phyloP scores from a whole-genome alignment of 352 stramenopile genomes.

The Plasmopara muralis region DNA sequence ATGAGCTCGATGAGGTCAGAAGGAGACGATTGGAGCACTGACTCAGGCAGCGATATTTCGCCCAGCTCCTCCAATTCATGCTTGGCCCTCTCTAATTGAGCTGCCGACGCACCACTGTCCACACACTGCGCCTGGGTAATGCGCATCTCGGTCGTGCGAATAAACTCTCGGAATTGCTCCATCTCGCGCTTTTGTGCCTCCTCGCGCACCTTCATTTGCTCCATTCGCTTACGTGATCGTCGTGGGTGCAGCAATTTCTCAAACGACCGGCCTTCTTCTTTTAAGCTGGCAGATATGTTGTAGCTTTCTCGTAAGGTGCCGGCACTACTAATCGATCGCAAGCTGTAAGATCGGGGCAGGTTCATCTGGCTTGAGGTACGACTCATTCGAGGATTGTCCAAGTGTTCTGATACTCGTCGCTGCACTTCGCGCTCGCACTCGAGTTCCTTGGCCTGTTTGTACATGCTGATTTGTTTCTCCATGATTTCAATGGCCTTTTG shows the following conservation, averaged over 20 bases:
- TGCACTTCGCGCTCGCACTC: conserved; percentile 76
- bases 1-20: conserved; percentile 67
- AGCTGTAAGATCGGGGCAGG: conserved; percentile 13
- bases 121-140: conserved; percentile 16
- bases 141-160: conserved; percentile 54
- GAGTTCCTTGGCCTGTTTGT: conserved; percentile 78
- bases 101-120: conserved; percentile 13
- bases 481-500: conserved; percentile 64
- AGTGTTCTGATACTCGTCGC: conserved; percentile 47
- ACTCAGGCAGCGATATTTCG: conserved; percentile 50
- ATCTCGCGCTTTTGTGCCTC: conserved; percentile 77
- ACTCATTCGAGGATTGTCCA: conserved; percentile 23
- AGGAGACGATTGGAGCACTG: conserved; percentile 38
- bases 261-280: conserved; percentile 47
- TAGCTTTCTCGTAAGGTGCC: conserved; percentile 37
- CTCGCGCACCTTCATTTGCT: conserved; percentile 60
- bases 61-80: conserved; percentile 34
- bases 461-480: conserved; percentile 83
- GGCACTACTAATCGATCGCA: conserved; percentile 17
- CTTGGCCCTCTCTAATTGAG: conserved; percentile 21
- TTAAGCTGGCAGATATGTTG: conserved; percentile 22
- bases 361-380: conserved; percentile 17
- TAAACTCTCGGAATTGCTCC: conserved; percentile 85
- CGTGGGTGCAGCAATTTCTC: conserved; percentile 75
- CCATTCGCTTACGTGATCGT: conserved; percentile 50